phyloP scores from a whole-genome alignment of 768 basidiomycete genomes.

The Leccinum obscurum region DNA sequence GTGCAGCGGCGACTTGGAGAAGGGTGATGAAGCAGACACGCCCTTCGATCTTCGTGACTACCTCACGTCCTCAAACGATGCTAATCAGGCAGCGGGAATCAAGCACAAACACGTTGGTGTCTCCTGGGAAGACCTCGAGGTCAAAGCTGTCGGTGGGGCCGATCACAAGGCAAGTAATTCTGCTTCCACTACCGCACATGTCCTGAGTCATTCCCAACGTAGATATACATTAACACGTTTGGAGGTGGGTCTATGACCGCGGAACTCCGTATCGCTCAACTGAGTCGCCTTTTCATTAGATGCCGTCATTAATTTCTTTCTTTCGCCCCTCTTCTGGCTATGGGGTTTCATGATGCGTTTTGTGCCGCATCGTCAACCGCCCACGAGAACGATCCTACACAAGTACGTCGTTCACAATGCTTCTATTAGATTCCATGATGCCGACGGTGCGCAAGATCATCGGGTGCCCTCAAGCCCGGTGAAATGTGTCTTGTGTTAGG shows the following conservation, averaged over 20 bases:
- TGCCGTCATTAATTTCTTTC: conserved; percentile 52
- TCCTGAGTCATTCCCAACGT: conserved; percentile 1
- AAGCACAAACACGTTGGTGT: conserved; percentile 76
- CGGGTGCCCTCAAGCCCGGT: conserved; percentile 70
- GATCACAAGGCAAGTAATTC: conserved; percentile 50
- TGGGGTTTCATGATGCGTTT: conserved; percentile 43
- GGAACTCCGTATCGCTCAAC: not conserved
- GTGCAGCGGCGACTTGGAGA: conserved; percentile 38
- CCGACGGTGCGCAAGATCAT: conserved; percentile 42
- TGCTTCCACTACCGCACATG: not conserved
- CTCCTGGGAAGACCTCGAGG: conserved; percentile 69
- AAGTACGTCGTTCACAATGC: conserved; percentile 39
- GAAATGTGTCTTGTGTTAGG: conserved; percentile 89
- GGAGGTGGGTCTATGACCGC: conserved; percentile 43
- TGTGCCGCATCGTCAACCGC: conserved; percentile 37
- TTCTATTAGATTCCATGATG: not conserved
- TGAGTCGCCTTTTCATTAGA: conserved; percentile 32
- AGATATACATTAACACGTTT: conserved; percentile 60
- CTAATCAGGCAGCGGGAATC: conserved; percentile 63
- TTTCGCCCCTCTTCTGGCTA: conserved; percentile 50
- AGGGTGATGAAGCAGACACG: conserved; percentile 38
- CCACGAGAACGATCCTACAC: conserved; percentile 57
- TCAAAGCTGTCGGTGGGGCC: conserved; percentile 55
- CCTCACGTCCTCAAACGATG: conserved; percentile 64
- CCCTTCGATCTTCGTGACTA: conserved; percentile 69